Percentiles rank a stretch among this genome's conserved stretches.
Evolutionary conservation across 129 eudicot species (phyloP).

Genomic region (Mikania micrantha): DNA sequence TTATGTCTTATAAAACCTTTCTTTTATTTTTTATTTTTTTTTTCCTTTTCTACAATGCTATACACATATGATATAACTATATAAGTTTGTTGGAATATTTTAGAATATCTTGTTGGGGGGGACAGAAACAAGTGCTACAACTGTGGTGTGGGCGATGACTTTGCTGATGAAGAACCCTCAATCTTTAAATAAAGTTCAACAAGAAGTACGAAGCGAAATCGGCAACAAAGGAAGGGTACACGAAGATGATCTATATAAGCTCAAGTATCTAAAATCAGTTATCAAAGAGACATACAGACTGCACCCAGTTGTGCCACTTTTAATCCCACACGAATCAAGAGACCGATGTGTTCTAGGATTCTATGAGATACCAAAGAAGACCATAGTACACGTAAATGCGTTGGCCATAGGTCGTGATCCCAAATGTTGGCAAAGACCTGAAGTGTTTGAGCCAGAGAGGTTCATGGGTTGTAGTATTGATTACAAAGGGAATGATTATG

Average conservation of each 20-base stretch:
- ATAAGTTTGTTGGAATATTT: neutral
- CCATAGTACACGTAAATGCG: conserved; percentile 25
- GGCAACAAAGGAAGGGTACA: conserved; percentile 21
- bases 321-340: conserved; percentile 22
- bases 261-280: conserved; percentile 28
- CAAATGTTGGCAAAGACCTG: conserved; percentile 29
- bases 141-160: conserved; percentile 42
- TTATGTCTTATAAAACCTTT: no score
- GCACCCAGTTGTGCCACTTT: conserved; percentile 29
- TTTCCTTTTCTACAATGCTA: no score
- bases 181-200: conserved; percentile 35
- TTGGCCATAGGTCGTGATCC: conserved; percentile 44
- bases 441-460: conserved; percentile 35
- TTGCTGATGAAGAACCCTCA: conserved; percentile 33
- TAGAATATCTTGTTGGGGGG: conserved; percentile 41
- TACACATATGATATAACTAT: neutral
- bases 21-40: no score
- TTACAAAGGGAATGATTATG: conserved; percentile 28
- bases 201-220: conserved; percentile 26
- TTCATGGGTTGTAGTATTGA: conserved; percentile 26
- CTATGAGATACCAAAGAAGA: conserved; percentile 26
- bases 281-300: conserved; percentile 31
- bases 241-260: conserved; percentile 29
- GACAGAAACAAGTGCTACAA: conserved; percentile 38
- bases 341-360: conserved; percentile 16